Base-by-base conservation (phyloP, 2,329 filamentous ascomycete genomes). In the Botrytis sinoallii region DNA sequence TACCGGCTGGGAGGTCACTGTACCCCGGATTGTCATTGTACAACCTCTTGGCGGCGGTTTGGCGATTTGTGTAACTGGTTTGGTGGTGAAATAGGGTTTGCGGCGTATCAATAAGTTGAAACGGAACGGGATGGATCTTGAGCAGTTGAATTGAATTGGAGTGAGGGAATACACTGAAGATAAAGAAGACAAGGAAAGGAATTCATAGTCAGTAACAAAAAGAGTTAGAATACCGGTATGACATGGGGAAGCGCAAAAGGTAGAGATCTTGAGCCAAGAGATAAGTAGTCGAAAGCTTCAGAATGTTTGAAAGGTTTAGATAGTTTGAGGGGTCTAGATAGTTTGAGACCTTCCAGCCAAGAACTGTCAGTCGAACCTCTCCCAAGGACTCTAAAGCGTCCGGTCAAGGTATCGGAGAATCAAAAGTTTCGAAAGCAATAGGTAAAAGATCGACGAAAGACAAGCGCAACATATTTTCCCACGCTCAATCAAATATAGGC, bases 11-110 rank as follows among this genome's bases (percentile, higher is more conserved):
- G 9, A 29, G 14, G 61, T 65, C 63, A 46, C 63, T 44, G 42
- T 46, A 65, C 63, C 63, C 42, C 63, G 18, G 63, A 46, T 64
- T 42, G 61, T 64, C 38, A 42, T 64, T 46, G 40, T 65, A 25
- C 40, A 63, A 40, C 35, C 5, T 29, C 35, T 16, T 63, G 60
- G 14, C 35, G 52, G 25, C 1, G 22, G 2, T 25, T 40, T 35
- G 35, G 35, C 18, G 20, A 29, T 46, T 46, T 14, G 63, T 46
- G 16, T 20, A 22, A 18, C 29, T 65, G n/a, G 7, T 29, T 29
- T 65, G 63, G 12, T 35, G 9, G 18, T 9, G n/a, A 46, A 29
- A 44, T 46, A 42, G 18, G n/a, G 40, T 8, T 35, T 40, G 35
- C n/a, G 60, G 60, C 60, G 60, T 40, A 55, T 9, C n/a, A 6